These are phyloP conservation scores for Pythium pyrilobum DNA, from an alignment of 352 stramenopile genomes.

Conservation along the genomic window DNA sequence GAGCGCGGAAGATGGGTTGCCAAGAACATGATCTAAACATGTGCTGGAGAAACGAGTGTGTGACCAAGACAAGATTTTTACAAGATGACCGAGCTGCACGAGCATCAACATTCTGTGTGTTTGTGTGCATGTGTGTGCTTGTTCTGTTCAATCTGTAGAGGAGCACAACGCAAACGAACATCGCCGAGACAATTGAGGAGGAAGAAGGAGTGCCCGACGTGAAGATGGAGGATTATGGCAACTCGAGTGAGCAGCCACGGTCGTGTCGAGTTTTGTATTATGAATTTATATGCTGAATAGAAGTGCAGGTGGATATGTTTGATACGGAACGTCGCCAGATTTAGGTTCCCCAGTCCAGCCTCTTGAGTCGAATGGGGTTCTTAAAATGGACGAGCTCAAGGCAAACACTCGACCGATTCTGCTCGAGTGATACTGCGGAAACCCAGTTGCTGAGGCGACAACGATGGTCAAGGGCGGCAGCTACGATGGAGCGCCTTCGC, in stretches of 20 bases:
- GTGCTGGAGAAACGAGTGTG: too few relatives aligned
- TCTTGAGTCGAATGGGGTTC: too few relatives aligned
- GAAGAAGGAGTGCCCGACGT: neutral
- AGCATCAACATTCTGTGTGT: neutral
- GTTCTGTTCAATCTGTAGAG: conserved; percentile 1
- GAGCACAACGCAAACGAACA: conserved; percentile 3
- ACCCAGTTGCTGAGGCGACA: too few relatives aligned
- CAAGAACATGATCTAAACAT: too few relatives aligned
- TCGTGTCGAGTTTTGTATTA: conserved; percentile 14
- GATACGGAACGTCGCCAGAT: neutral
- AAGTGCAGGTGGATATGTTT: conserved; percentile 12
- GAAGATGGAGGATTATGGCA: too few relatives aligned
- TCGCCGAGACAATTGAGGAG: neutral
- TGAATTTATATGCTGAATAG: conserved; percentile 22
- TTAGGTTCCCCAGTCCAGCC: too few relatives aligned
- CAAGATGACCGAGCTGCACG: neutral
- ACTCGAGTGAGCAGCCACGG: neutral
- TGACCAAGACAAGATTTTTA: neutral
- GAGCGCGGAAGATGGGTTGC: neutral
- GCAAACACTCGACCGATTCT: too few relatives aligned
- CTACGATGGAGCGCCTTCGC: neutral
- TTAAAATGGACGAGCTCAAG: neutral
- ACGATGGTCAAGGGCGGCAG: too few relatives aligned
- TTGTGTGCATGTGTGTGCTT: conserved; percentile 5
- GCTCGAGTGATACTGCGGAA: too few relatives aligned